These are phyloP conservation scores for Eleusine coracana DNA, from an alignment of 176 grass and related monocot species.

Conservation along the genomic window DNA sequence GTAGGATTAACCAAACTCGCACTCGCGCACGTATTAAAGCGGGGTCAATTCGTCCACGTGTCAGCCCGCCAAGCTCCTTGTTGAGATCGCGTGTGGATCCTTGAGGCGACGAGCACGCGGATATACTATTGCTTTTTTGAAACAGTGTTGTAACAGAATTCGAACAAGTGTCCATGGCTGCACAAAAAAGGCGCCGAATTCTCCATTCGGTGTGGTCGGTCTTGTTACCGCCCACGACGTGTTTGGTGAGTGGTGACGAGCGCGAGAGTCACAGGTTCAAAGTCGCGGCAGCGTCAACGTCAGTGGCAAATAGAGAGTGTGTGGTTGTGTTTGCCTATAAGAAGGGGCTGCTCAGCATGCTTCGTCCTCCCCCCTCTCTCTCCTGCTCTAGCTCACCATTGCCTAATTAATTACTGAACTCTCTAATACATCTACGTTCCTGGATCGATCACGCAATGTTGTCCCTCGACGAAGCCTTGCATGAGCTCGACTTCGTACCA, in stretches of 20 bases:
- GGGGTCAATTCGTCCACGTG: slow-evolving; percentile 5
- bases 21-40: not conserved
- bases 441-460: not conserved
- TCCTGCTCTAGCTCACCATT: not conserved
- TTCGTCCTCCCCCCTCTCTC: slow-evolving; percentile 24
- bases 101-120: not conserved
- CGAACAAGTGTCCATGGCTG: slow-evolving; percentile 11
- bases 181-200: not conserved
- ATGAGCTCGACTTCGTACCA: slow-evolving; percentile 30
- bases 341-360: not conserved
- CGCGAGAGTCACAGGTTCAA: not conserved
- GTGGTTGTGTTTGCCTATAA: not conserved
- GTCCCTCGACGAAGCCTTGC: slow-evolving; percentile 43
- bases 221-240: not conserved
- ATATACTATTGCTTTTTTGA: not conserved
- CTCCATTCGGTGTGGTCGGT: too few species aligned
- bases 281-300: not conserved
- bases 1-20: not conserved
- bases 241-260: slow-evolving; percentile 15
- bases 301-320: not conserved
- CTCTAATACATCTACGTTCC: too few species aligned
- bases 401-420: too few species aligned
- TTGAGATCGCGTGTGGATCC: not conserved
- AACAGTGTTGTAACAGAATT: not conserved
- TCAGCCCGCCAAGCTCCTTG: not conserved